Percentiles rank a stretch among this genome's conserved stretches.
phyloP scores from a whole-genome alignment of 805 yeast species.

The Suhomyces canberraensis region DNA sequence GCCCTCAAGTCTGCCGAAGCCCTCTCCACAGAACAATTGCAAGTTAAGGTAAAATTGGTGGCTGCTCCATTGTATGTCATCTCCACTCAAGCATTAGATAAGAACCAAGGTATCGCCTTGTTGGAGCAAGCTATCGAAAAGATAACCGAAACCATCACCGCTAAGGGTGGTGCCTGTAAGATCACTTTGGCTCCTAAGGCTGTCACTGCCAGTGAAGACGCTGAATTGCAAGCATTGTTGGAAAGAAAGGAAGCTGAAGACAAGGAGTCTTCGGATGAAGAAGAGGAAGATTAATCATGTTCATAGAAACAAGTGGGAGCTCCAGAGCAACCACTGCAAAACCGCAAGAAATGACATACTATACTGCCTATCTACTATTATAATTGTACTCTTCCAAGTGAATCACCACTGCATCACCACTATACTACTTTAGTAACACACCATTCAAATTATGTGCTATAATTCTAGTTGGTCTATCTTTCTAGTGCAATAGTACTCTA shows the following conservation, averaged over 20 bases:
- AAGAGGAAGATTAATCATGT: conserved; percentile 38
- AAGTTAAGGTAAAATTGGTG: conserved; percentile 89
- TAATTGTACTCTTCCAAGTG: too few relatives aligned
- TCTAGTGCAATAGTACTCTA: too few relatives aligned
- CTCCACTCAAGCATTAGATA: conserved; percentile 89
- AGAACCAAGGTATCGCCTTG: conserved; percentile 78
- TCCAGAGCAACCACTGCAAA: too few relatives aligned
- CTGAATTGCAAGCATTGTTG: conserved; percentile 92
- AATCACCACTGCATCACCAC: too few relatives aligned
- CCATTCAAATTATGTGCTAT: too few relatives aligned
- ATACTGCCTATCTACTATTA: too few relatives aligned
- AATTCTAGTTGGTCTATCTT: too few relatives aligned
- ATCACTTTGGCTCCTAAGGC: conserved; percentile 99
- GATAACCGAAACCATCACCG: conserved; percentile 65
- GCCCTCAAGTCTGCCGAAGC: conserved; percentile 87
- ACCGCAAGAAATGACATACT: too few relatives aligned
- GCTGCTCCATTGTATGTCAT: conserved; percentile 97
- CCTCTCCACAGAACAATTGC: conserved; percentile 76
- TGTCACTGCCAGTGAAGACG: conserved; percentile 97
- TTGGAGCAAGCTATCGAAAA: conserved; percentile 77
- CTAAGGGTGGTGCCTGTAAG: conserved; percentile 81
- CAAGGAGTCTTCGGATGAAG: conserved; percentile 80
- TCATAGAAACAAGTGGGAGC: too few relatives aligned
- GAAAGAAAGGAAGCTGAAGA: conserved; percentile 91
- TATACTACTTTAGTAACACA: too few relatives aligned